Percentiles rank a stretch among this genome's conserved stretches.
These are phyloP conservation scores for Vaccinium macrocarpon DNA, from an alignment of 148 eudicot species.

Conservation along the genomic window DNA sequence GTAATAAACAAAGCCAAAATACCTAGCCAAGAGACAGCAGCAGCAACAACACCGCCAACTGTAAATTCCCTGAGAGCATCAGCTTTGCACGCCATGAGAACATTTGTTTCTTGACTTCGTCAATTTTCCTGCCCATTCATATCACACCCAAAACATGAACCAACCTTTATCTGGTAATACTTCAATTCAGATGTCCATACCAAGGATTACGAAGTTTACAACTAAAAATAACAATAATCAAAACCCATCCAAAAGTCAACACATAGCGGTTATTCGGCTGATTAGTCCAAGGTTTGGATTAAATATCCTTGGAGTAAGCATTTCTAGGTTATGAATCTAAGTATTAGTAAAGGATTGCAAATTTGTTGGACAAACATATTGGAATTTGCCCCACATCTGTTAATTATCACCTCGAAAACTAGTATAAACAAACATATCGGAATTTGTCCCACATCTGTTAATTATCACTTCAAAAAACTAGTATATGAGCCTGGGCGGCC, in stretches of 20 bases:
- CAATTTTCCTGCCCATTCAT: constrained; percentile 28
- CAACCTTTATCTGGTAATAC: not conserved
- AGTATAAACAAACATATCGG: no score
- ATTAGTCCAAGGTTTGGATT: not conserved
- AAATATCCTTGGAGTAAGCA: not conserved
- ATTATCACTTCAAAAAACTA: no score
- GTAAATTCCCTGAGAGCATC: constrained; percentile 33
- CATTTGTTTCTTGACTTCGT: constrained; percentile 42
- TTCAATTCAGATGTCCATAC: constrained; percentile 10
- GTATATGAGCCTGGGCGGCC: no score
- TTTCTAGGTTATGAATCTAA: not conserved
- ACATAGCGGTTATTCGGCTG: not conserved
- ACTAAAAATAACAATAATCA: not conserved
- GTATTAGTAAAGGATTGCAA: not conserved
- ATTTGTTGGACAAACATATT: no score
- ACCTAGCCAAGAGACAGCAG: constrained; percentile 45
- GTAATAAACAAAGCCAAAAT: not conserved
- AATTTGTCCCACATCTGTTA: no score
- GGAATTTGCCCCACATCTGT: no score
- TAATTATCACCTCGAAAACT: no score
- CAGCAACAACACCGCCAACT: constrained; percentile 34
- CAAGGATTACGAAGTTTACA: not conserved
- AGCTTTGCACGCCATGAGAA: constrained; percentile 33
- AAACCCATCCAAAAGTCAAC: not conserved
- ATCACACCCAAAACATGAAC: not conserved